These are phyloP conservation scores for Crocinoboletus sp. DNA, from an alignment of 1,284 basidiomycete genomes.

Conservation along the genomic window DNA sequence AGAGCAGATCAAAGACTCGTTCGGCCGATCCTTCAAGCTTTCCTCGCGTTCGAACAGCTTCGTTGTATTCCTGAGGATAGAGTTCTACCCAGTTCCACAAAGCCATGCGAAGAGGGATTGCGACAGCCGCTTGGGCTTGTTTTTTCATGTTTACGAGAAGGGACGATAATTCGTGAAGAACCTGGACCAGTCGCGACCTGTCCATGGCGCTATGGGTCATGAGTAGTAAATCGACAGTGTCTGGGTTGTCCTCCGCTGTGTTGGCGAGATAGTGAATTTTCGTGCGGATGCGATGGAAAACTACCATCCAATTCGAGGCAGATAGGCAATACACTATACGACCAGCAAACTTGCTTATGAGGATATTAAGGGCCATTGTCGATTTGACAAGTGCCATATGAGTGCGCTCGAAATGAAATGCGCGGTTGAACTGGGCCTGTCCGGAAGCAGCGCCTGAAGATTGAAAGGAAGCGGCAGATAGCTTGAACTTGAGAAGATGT, in stretches of 20 bases:
- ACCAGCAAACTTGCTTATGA: slow-evolving; percentile 67
- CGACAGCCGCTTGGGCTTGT: slow-evolving; percentile 70
- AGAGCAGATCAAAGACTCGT: slow-evolving; percentile 76
- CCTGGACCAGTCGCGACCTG: slow-evolving; percentile 55
- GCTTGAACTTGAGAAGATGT: slow-evolving; percentile 29
- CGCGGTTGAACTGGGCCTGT: slow-evolving; percentile 30
- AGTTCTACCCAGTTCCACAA: slow-evolving; percentile 93
- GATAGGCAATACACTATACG: slow-evolving; percentile 87
- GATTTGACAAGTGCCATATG: slow-evolving; percentile 59
- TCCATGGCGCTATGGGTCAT: slow-evolving; percentile 72
- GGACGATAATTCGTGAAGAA: slow-evolving; percentile 77
- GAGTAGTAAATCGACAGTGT: slow-evolving; percentile 71
- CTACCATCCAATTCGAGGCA: slow-evolving; percentile 85
- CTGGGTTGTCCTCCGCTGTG: slow-evolving; percentile 50
- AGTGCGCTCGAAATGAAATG: slow-evolving; percentile 60
- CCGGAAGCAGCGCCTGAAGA: slow-evolving; percentile 23
- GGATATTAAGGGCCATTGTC: slow-evolving; percentile 49
- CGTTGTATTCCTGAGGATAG: slow-evolving; percentile 79
- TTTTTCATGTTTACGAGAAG: slow-evolving; percentile 82
- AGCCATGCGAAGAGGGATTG: slow-evolving; percentile 71
- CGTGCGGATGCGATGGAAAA: slow-evolving; percentile 68
- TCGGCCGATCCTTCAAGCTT: slow-evolving; percentile 78
- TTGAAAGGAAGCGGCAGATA: slow-evolving; percentile 34
- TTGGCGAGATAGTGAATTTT: slow-evolving; percentile 66
- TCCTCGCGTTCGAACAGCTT: slow-evolving; percentile 59